These are phyloP conservation scores for Pholiota conissans DNA, from an alignment of 768 basidiomycete genomes.

Conservation along the genomic window DNA sequence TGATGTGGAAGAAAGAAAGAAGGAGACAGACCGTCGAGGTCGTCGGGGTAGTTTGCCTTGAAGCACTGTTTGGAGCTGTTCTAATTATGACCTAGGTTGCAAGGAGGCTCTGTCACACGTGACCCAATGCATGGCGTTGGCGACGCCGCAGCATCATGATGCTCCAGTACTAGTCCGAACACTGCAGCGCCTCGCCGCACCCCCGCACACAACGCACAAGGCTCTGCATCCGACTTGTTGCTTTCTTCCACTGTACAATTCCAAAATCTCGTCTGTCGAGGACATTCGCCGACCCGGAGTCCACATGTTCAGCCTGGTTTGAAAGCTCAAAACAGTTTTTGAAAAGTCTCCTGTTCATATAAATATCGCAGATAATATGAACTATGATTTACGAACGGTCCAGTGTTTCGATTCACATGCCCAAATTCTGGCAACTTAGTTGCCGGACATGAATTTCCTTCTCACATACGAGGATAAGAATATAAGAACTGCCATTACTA, in stretches of 20 bases:
- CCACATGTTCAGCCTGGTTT: not conserved
- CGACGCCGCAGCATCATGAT: not conserved
- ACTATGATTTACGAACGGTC: no score
- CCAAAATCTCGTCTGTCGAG: no score
- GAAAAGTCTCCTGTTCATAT: no score
- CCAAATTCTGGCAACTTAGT: conserved; percentile 4
- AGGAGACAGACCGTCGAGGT: conserved; percentile 7
- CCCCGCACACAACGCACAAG: not conserved
- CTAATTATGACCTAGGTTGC: conserved; percentile 10
- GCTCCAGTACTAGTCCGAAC: no score
- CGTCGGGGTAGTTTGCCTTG: conserved; percentile 1
- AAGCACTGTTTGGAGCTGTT: conserved; percentile 1
- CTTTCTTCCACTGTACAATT: no score
- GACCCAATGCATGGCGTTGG: not conserved
- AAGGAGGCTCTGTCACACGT: conserved; percentile 19
- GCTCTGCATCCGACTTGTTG: no score
- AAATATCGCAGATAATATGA: no score
- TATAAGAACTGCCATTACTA: no score
- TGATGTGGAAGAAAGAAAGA: not conserved
- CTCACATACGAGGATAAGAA: no score
- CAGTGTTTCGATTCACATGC: conserved; percentile 8
- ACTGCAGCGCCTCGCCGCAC: not conserved
- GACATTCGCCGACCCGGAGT: no score
- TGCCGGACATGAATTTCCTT: not conserved
- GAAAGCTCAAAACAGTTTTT: not conserved